Evolutionary conservation across 2,329 filamentous ascomycete species (phyloP), one percentile per base, ranked within the genome.

Genomic region (Tolypocladium ovalisporum): DNA sequence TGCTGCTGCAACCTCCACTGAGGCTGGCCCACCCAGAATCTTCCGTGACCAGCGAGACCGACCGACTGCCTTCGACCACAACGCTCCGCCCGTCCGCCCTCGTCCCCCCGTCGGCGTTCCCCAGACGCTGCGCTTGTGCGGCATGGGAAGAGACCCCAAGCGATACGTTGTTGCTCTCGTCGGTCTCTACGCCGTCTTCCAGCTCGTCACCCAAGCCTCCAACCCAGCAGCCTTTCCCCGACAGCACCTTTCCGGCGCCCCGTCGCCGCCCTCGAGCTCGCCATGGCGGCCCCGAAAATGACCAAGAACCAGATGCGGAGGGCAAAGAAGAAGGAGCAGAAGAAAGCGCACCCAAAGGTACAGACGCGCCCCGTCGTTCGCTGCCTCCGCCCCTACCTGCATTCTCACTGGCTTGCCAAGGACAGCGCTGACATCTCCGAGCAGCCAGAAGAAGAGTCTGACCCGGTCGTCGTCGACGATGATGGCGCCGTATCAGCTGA

Each of bases 281-380:
- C 71, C 68, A 87, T 86, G 84, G 83, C 82, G 67, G 72, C 77
- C 63, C 73, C 79, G 64, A 95, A 93, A 77, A 85, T 88, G 78
- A 91, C 88, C 71, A 97, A 97, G 79, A 97, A 97, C 75, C 90
- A 96, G 75, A 87, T 92, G 78, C 84, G 91, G 71, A 86, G 93
- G 71, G 89, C 90, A 54, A 92, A 93, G 79, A 96, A 94, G 83
- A 97, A 96, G 85, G 88, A 90, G 66, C 84, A 90, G 70, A 95
- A 95, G 76, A 85, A 85, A 67, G 74, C 83, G 63, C 75, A 80
- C 55, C 75, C 81, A 71, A 76, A 84, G 65, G 82, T 83, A 56
- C 62, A 64, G 29, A 49, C 47, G 15, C 24, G 17, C 32, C 35
- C 27, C 19, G n/a, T 37, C 24, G 40, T 12, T 24, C n/a, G 40